Percentiles rank a stretch among this genome's conserved stretches.
Evolutionary conservation across 2,329 filamentous ascomycete genomes (phyloP).

Genomic region (Zymoseptoria ardabiliae): DNA sequence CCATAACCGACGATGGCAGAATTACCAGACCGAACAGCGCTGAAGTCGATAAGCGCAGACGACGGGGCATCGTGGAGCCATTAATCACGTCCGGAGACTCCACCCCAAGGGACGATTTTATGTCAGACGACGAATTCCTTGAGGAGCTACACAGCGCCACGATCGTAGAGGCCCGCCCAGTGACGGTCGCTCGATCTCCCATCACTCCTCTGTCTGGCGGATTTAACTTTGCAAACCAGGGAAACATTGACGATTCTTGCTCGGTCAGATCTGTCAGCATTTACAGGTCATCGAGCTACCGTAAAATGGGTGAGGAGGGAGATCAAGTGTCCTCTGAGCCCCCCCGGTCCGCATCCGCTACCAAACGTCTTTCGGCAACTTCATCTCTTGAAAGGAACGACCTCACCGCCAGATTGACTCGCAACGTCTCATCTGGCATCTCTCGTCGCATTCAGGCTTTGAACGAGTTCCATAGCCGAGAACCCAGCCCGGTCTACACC

Average conservation of each 20-base stretch:
- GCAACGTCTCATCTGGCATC: constrained; percentile 81
- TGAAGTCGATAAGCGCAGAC: constrained; percentile 32
- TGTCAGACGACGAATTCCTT: constrained; percentile 63
- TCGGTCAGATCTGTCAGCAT: constrained; percentile 22
- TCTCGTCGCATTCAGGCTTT: constrained; percentile 91
- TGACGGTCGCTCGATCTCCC: constrained; percentile 67
- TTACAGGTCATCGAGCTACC: constrained; percentile 10
- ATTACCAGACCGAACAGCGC: constrained; percentile 13
- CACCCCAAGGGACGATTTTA: constrained; percentile 41
- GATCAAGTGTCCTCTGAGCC: neutral
- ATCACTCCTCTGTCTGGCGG: constrained; percentile 39
- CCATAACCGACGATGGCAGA: neutral
- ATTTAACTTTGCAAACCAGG: constrained; percentile 4
- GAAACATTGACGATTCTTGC: constrained; percentile 10
- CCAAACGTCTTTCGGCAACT: constrained; percentile 1
- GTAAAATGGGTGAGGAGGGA: neutral
- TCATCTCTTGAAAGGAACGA: constrained; percentile 29
- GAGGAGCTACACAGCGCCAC: constrained; percentile 78
- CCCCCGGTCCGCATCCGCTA: neutral
- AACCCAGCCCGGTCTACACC: constrained; percentile 14
- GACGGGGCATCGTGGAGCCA: constrained; percentile 33
- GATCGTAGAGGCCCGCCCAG: constrained; percentile 73
- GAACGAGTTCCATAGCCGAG: constrained; percentile 55
- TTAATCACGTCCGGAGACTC: constrained; percentile 31
- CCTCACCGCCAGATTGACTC: constrained; percentile 41